Conservation (phyloP, 305 asterid genomes). For the Fraxinus angustifolia region DNA sequence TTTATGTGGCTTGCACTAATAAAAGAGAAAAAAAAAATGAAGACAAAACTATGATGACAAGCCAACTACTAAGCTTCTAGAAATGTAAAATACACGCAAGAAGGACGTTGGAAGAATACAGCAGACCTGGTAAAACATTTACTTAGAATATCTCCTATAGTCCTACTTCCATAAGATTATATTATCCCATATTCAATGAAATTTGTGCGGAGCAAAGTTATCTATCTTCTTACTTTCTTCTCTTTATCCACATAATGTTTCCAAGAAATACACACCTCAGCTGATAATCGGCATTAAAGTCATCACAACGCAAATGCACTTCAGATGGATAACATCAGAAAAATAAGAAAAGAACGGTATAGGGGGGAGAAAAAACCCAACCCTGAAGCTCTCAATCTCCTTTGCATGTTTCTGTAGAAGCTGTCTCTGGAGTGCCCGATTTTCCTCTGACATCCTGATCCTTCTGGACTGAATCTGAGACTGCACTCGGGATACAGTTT, state of each 20-base stretch:
- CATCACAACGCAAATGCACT: not conserved
- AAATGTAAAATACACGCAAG: not conserved
- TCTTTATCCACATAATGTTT: not conserved
- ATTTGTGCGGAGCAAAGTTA: not conserved
- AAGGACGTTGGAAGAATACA: not conserved
- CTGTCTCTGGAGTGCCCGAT: constrained; percentile 68
- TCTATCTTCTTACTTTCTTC: not conserved
- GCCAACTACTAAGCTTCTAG: not conserved
- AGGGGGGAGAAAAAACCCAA: constrained; percentile 22
- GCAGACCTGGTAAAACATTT: not conserved
- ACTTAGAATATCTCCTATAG: not conserved
- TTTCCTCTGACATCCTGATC: constrained; percentile 66
- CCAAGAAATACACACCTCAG: not conserved
- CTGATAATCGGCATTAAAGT: not conserved
- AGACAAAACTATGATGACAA: not conserved
- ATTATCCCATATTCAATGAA: not conserved
- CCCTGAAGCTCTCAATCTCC: constrained; percentile 63
- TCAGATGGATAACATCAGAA: not conserved
- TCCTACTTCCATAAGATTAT: not conserved
- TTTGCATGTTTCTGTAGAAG: constrained; percentile 70
- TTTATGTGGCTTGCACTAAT: not conserved
- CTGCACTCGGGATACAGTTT: constrained; percentile 82
- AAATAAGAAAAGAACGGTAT: not conserved
- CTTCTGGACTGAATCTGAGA: constrained; percentile 85
- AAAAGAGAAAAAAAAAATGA: not conserved